Conservation (phyloP, 306 rosid genomes). For the Dalbergia cochinchinensis region DNA sequence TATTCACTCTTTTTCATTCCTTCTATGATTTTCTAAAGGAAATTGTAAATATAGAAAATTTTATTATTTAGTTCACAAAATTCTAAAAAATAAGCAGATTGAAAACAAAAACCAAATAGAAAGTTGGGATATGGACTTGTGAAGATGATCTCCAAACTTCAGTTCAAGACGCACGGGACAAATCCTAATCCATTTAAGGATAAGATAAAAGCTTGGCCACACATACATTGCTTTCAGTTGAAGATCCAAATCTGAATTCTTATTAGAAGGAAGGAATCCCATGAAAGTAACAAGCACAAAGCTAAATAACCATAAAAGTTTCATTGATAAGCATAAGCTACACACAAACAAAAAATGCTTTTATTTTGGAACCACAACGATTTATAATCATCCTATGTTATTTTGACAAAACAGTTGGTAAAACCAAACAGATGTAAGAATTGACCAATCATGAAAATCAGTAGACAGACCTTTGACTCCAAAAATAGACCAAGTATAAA, state of each 20-base stretch:
- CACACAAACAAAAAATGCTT: conserved; percentile 29
- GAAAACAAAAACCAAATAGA: not conserved
- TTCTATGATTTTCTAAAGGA: too few species aligned
- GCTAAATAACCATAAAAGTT: conserved; percentile 42
- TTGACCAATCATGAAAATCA: conserved; percentile 44
- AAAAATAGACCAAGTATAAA: conserved; percentile 35
- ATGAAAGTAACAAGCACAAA: conserved; percentile 48
- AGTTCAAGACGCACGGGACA: conserved; percentile 41
- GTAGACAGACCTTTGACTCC: conserved; percentile 35
- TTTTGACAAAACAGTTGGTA: conserved; percentile 38
- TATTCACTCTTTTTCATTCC: too few species aligned
- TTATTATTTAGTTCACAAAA: too few species aligned
- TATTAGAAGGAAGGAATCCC: conserved; percentile 47
- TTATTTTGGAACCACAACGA: conserved; percentile 41
- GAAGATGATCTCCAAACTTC: conserved; percentile 38
- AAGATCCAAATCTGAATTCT: conserved; percentile 53
- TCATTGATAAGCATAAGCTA: conserved; percentile 31
- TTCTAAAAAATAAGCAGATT: too few species aligned
- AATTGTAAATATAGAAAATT: too few species aligned
- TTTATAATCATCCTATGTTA: conserved; percentile 9
- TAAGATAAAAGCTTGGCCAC: conserved; percentile 51
- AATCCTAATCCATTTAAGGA: conserved; percentile 49
- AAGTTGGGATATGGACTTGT: not conserved
- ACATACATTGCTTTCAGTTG: conserved; percentile 33
- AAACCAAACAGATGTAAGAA: conserved; percentile 21